phyloP scores from a whole-genome alignment of 2,329 filamentous ascomycete genomes.

The Macrophomina phaseolina region DNA sequence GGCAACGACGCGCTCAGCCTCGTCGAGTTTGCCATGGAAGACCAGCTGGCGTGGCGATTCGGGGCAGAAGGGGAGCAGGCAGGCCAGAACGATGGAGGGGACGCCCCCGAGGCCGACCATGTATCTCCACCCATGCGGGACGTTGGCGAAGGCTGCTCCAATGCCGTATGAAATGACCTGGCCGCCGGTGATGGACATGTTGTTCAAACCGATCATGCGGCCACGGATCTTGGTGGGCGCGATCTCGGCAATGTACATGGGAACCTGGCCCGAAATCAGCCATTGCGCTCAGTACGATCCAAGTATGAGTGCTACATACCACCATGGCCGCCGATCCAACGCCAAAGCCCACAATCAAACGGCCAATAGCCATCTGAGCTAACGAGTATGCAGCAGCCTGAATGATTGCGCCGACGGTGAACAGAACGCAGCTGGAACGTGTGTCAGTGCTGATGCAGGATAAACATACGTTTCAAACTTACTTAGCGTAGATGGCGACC shows the following conservation, averaged over 20 bases:
- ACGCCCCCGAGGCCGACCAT: conserved; percentile 57
- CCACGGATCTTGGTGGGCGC: conserved; percentile 58
- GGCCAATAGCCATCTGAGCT: conserved; percentile 52
- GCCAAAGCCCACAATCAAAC: conserved; percentile 56
- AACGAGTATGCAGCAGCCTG: conserved; percentile 43
- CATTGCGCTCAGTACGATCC: neutral
- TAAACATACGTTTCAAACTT: neutral
- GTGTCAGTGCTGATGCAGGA: neutral
- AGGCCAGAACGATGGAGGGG: conserved; percentile 53
- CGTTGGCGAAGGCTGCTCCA: conserved; percentile 41
- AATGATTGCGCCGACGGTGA: conserved; percentile 43
- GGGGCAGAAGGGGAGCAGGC: conserved; percentile 54
- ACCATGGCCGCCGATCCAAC: conserved; percentile 58
- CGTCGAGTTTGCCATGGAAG: conserved; percentile 49
- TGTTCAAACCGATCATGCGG: conserved; percentile 56
- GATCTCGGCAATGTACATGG: conserved; percentile 57
- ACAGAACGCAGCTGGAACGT: conserved; percentile 40
- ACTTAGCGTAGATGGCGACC: conserved; percentile 45
- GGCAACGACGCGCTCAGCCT: conserved; percentile 47
- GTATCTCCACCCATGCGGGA: conserved; percentile 56
- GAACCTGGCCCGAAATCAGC: conserved; percentile 30
- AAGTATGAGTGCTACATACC: conserved; percentile 30
- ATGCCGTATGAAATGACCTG: conserved; percentile 40
- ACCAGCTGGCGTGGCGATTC: conserved; percentile 57
- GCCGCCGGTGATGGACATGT: conserved; percentile 48